Base-by-base conservation (phyloP, 352 stramenopile genomes). In the Phytopythium kandeliae region DNA sequence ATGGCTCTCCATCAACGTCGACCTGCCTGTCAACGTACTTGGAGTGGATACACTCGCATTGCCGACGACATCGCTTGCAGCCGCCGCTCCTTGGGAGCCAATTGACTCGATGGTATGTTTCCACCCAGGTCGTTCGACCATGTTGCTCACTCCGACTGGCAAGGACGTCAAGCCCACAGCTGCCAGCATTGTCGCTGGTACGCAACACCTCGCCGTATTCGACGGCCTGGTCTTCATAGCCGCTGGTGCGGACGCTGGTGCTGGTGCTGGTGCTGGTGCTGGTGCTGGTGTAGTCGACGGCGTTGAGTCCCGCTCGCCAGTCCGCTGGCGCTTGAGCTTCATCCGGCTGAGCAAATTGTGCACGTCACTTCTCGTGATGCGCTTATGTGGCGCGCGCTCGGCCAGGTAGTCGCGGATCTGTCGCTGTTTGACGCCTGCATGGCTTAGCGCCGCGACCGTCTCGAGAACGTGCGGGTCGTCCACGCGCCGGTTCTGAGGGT, bases 401-500 rank as follows among this genome's bases (percentile, higher is more conserved):
- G 37, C 35, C 25, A 60, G 22, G 25, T 54, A 60, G 35, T 40
- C 36, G 12, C 44, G 54, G 28, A 60, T 60, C 40, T 54, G 28
- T 7, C 54, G 40, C 22, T 60, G 54, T 21, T 60, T 60, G 26
- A 60, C 46, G 11, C 54, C 54, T 21, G 54, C 54, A 2, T 45
- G 28, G 3, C 45, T 41, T 1, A 60, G 54, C 38, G 54, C 46
- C 19, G 54, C 50, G 19, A 60, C 54, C 36, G 54, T 54, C 54
- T 60, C 55, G 15, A 61, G 34, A 31, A 61, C 48, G 19, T 57
- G 40, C 13, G 55, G 55, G 28, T 61, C 43, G 12, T 57, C n/a
- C 33, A 61, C 48, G 16, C 55, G 55, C 13, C 55, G 55, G 28
- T 56, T 56, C 42, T 53, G 40, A 11, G 48, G 48, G 42, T 61